A percentile compares a stretch with the other conserved stretches of the same genome.
phyloP scores from a whole-genome alignment of 2,329 filamentous ascomycete genomes.

The Didymella lethalis region DNA sequence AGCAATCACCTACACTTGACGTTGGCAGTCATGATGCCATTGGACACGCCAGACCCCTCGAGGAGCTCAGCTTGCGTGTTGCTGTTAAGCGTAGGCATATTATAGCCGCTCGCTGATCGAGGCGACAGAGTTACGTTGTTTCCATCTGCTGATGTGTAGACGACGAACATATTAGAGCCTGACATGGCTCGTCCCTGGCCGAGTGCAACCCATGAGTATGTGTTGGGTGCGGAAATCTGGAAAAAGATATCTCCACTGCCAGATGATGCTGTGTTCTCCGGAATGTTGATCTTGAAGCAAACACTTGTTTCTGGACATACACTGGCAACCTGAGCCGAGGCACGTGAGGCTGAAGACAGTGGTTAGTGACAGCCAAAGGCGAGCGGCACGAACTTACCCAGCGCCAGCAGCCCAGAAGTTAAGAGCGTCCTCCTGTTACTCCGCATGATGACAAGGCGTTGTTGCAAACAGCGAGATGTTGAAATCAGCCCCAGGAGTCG shows the following conservation, averaged over 20 bases:
- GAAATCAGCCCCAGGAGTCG: not conserved
- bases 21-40: conserved; percentile 64
- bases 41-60: conserved; percentile 61
- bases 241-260: conserved; percentile 65
- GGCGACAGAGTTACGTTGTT: conserved; percentile 67
- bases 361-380: conserved; percentile 25
- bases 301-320: conserved; percentile 43
- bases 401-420: conserved; percentile 34
- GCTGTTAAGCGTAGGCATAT: conserved; percentile 53
- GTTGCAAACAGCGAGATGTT: not conserved
- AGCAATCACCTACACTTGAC: conserved; percentile 56
- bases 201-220: conserved; percentile 63
- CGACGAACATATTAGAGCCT: conserved; percentile 65
- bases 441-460: conserved; percentile 23
- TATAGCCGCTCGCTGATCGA: conserved; percentile 56
- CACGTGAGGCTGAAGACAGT: conserved; percentile 30
- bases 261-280: conserved; percentile 59
- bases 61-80: conserved; percentile 58
- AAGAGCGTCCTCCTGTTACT: conserved; percentile 22
- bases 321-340: conserved; percentile 44
- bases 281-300: conserved; percentile 64
- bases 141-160: conserved; percentile 62
- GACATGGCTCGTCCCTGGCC: conserved; percentile 64
- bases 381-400: conserved; percentile 31
- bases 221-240: conserved; percentile 63